phyloP scores from a whole-genome alignment of 495 filamentous ascomycete genomes.

The Penicillium cosmopolitanum region DNA sequence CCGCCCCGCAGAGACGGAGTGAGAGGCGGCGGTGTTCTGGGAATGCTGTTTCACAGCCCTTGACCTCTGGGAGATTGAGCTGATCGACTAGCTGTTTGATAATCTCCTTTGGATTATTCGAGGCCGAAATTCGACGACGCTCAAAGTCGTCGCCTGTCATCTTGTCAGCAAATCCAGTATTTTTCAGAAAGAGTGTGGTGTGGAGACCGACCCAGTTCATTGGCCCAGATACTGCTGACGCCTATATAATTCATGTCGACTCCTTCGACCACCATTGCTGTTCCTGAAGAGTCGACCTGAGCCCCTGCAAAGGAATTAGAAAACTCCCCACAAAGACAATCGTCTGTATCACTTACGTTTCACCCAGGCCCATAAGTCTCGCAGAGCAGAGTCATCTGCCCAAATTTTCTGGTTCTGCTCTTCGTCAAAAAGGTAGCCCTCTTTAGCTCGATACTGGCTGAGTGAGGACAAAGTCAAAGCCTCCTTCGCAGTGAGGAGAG shows the following conservation, averaged over 20 bases:
- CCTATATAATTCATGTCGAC: slow-evolving; percentile 88
- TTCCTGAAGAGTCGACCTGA: slow-evolving; percentile 62
- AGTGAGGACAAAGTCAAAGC: slow-evolving; percentile 49
- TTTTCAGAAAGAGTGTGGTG: background rate
- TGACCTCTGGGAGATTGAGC: slow-evolving; percentile 50
- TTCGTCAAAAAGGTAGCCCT: slow-evolving; percentile 81
- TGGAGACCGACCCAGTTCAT: slow-evolving; percentile 62
- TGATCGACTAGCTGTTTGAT: slow-evolving; percentile 55
- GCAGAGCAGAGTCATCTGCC: slow-evolving; percentile 72
- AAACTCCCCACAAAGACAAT: slow-evolving; percentile 4
- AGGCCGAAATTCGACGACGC: slow-evolving; percentile 32
- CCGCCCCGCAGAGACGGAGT: slow-evolving; percentile 77
- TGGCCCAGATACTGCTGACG: slow-evolving; percentile 77
- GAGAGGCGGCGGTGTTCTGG: slow-evolving; percentile 78
- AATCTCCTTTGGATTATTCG: slow-evolving; percentile 41
- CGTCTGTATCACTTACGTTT: slow-evolving; percentile 53
- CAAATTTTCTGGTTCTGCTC: slow-evolving; percentile 67
- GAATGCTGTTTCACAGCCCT: slow-evolving; percentile 61
- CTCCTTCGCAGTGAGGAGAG: slow-evolving; percentile 39
- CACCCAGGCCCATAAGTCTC: slow-evolving; percentile 79
- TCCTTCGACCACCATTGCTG: slow-evolving; percentile 72
- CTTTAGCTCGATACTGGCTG: slow-evolving; percentile 58
- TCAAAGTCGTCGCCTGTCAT: slow-evolving; percentile 43
- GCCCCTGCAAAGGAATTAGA: slow-evolving; percentile 57
- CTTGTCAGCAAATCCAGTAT: slow-evolving; percentile 13